Conservation (phyloP, 306 rosid species). For the Casuarina glauca region DNA sequence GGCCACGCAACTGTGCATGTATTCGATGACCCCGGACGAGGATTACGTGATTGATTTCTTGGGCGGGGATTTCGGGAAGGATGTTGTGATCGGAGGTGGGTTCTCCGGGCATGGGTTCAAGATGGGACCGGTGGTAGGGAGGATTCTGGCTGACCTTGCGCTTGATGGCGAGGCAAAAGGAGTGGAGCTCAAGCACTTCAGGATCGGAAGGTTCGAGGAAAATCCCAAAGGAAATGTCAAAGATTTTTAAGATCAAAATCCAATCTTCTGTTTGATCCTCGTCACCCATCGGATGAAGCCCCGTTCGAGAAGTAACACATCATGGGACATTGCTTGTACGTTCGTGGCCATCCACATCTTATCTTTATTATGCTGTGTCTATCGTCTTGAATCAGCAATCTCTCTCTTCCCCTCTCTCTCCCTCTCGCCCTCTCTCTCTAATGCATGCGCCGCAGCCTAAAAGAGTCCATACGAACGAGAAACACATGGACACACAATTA, state of each 20-base stretch:
- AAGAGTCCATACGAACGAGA: too few relatives aligned
- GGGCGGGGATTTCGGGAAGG: constrained; percentile 70
- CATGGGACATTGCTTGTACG: too few relatives aligned
- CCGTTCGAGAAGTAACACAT: too few relatives aligned
- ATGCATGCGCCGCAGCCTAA: too few relatives aligned
- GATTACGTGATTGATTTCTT: constrained; percentile 79
- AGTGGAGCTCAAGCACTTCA: constrained; percentile 60
- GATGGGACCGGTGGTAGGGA: constrained; percentile 80
- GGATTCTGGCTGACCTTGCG: constrained; percentile 60
- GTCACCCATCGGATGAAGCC: too few relatives aligned
- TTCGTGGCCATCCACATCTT: too few relatives aligned
- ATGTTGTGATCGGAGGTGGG: constrained; percentile 82
- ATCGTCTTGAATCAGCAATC: too few relatives aligned
- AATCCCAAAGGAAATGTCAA: constrained; percentile 48
- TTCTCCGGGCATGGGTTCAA: constrained; percentile 97
- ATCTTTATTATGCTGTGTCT: too few relatives aligned
- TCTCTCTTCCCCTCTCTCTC: too few relatives aligned
- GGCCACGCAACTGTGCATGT: constrained; percentile 74
- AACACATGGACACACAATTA: too few relatives aligned
- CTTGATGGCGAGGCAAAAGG: constrained; percentile 52
- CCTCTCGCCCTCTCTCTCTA: too few relatives aligned
- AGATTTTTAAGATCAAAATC: not conserved
- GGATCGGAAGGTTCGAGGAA: constrained; percentile 51
- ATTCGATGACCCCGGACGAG: constrained; percentile 77
- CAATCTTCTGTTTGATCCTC: not conserved